Conservation (phyloP, 2,329 filamentous ascomycete species). For the Aspergillus hortae region DNA sequence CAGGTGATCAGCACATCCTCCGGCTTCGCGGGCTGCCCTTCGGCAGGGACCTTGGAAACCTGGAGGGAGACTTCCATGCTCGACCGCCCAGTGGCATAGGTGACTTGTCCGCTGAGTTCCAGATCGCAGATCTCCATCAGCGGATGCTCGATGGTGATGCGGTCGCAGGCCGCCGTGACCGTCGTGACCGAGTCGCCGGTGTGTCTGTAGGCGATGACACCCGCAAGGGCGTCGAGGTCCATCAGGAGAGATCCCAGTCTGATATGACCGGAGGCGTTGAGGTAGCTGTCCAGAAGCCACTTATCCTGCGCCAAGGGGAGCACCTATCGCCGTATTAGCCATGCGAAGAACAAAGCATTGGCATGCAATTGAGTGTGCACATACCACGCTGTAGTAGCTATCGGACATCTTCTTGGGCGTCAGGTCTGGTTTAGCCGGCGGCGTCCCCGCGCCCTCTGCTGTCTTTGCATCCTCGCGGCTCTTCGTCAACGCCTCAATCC, state of each 20-base stretch:
- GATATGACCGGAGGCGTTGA: conserved; percentile 72
- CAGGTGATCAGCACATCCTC: conserved; percentile 68
- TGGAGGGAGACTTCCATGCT: conserved; percentile 73
- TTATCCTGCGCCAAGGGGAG: conserved; percentile 69
- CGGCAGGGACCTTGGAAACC: conserved; percentile 63
- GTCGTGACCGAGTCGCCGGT: conserved; percentile 62
- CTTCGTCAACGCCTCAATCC: conserved; percentile 62
- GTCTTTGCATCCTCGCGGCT: conserved; percentile 44
- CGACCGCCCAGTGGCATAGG: conserved; percentile 69
- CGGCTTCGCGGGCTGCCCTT: conserved; percentile 53
- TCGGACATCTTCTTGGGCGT: conserved; percentile 67
- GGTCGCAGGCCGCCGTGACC: conserved; percentile 62
- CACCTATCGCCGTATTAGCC: conserved; percentile 41
- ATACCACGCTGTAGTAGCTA: conserved; percentile 64
- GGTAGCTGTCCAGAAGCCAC: conserved; percentile 73
- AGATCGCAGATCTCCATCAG: conserved; percentile 75
- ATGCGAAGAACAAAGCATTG: conserved; percentile 8
- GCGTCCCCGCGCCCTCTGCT: conserved; percentile 16
- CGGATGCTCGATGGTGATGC: conserved; percentile 66
- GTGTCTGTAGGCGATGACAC: conserved; percentile 72
- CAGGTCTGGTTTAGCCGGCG: conserved; percentile 51
- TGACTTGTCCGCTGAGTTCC: conserved; percentile 65
- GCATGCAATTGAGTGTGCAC: conserved; percentile 24
- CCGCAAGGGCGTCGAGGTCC: conserved; percentile 75
- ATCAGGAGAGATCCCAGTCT: conserved; percentile 70